A percentile compares a stretch with the other conserved stretches of the same genome.
These are phyloP conservation scores for Chloris gayana DNA, from an alignment of 176 grass and related monocot species.

Conservation along the genomic window DNA sequence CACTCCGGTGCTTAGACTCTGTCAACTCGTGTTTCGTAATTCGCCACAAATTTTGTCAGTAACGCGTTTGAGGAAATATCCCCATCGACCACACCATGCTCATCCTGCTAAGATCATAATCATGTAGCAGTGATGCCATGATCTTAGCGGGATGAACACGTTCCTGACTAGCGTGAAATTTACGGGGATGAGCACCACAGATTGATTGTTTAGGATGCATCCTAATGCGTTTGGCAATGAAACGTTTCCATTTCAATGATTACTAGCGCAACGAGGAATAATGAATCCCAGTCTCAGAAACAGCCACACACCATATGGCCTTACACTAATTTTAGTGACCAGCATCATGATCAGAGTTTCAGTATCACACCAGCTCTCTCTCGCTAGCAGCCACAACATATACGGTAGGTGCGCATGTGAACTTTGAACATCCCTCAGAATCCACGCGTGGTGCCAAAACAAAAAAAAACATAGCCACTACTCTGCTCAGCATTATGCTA, in stretches of 20 bases:
- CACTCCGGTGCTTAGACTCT: slow-evolving; percentile 5
- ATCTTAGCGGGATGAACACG: background rate
- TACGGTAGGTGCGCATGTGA: slow-evolving; percentile 37
- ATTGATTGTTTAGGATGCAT: background rate
- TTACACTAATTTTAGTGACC: background rate
- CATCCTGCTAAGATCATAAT: no score
- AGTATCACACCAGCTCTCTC: background rate
- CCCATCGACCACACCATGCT: no score
- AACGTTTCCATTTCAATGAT: background rate
- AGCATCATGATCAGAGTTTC: background rate
- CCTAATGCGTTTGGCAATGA: background rate
- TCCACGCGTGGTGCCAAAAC: slow-evolving; percentile 7
- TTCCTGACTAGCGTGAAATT: background rate
- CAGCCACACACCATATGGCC: background rate
- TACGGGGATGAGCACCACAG: background rate
- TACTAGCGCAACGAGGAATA: background rate
- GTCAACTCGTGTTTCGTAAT: background rate
- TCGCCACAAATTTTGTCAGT: background rate
- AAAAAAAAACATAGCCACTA: slow-evolving; percentile 23
- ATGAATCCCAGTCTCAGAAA: background rate
- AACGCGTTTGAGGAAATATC: no score
- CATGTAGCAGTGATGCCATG: background rate
- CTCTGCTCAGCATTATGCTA: slow-evolving; percentile 18
- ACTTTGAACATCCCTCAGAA: background rate
- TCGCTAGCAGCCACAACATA: background rate